Evolutionary conservation across 495 filamentous ascomycete species (phyloP).

Genomic region (Rostrohypoxylon terebratum): DNA sequence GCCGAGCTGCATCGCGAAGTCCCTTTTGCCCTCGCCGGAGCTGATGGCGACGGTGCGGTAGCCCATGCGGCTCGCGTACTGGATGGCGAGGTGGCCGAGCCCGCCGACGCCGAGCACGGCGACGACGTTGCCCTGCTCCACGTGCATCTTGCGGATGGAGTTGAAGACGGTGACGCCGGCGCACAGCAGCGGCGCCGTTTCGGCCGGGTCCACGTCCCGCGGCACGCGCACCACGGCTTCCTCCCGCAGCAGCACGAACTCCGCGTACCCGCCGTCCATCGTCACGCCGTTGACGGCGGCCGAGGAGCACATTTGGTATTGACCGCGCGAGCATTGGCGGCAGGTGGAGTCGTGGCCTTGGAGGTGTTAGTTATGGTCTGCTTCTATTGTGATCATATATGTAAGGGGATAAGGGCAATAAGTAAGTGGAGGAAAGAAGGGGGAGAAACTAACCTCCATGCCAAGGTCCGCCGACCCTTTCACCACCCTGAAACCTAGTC

Average conservation of each 20-base stretch:
- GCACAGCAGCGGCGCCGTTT: conserved; percentile 75
- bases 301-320: conserved; percentile 68
- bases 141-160: conserved; percentile 70
- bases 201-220: conserved; percentile 64
- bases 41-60: conserved; percentile 73
- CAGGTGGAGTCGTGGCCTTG: conserved; percentile 60
- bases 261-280: conserved; percentile 68
- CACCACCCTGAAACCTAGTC: conserved; percentile 59
- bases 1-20: conserved; percentile 70
- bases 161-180: conserved; percentile 81
- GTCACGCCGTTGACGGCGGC: conserved; percentile 64
- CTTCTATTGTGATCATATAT: neutral
- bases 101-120: conserved; percentile 75
- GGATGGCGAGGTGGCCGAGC: conserved; percentile 74
- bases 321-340: conserved; percentile 59
- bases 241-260: conserved; percentile 71
- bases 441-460: conserved; percentile 61
- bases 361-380: conserved; percentile 14
- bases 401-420: neutral
- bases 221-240: conserved; percentile 75
- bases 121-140: conserved; percentile 68
- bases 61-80: conserved; percentile 74
- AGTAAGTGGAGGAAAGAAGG: conserved; percentile 7
- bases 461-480: conserved; percentile 66
- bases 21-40: conserved; percentile 66